Conservation (phyloP, 345 rosid genomes). For the Sonneratia caseolaris region DNA sequence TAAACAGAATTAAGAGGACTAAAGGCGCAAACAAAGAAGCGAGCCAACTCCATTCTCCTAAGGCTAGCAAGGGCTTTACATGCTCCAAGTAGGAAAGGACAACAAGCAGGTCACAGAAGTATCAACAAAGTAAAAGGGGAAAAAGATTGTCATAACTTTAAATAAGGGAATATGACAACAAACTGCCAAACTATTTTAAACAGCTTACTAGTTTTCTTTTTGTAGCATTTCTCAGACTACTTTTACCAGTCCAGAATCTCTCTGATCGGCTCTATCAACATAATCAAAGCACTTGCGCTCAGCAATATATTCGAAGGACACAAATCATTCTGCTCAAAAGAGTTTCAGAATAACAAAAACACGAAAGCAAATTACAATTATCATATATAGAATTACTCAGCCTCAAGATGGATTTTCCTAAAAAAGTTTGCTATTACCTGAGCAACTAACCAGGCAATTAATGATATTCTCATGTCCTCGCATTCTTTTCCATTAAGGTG, state of each 20-base stretch:
- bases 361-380: too few species aligned
- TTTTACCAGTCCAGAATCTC: not conserved
- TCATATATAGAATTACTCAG: not conserved
- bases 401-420: not conserved
- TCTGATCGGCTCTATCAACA: not conserved
- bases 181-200: not conserved
- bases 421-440: slow-evolving; percentile 30
- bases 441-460: slow-evolving; percentile 78
- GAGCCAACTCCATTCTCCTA: too few species aligned
- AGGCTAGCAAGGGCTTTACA: not conserved
- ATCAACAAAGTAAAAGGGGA: not conserved
- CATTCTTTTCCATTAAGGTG: slow-evolving; percentile 39
- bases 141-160: not conserved
- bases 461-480: slow-evolving; percentile 44
- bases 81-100: not conserved
- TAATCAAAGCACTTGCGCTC: not conserved
- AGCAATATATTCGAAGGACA: not conserved
- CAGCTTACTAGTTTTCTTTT: not conserved
- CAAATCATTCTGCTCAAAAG: not conserved
- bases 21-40: too few species aligned
- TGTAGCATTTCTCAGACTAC: not conserved
- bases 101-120: not conserved
- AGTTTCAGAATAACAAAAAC: not conserved
- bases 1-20: too few species aligned
- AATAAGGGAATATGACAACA: not conserved